Percentiles rank a stretch among this genome's conserved stretches.
Conservation (phyloP, 2,329 filamentous ascomycete species). For the Colletotrichum kahawae region DNA sequence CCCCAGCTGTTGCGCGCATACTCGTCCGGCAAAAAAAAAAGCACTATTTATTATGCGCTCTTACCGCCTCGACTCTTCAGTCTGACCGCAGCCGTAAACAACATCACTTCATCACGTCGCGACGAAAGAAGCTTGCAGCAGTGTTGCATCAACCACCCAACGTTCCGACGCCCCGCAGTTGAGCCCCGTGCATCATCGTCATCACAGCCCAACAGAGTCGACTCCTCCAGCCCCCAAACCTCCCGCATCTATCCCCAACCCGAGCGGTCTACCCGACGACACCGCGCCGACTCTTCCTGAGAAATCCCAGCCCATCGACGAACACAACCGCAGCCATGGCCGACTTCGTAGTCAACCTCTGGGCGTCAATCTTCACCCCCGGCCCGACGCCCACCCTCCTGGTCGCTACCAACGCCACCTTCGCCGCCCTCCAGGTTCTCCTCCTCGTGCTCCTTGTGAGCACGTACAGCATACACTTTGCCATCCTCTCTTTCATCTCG, state of each 20-base stretch:
- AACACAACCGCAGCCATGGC: conserved; percentile 49
- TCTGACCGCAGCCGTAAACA: not conserved
- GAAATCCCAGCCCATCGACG: not conserved
- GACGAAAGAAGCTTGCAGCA: not conserved
- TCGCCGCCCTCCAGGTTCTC: conserved; percentile 82
- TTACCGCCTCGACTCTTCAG: conserved; percentile 1
- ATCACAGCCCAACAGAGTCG: not conserved
- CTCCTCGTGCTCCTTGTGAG: conserved; percentile 77
- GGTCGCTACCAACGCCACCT: conserved; percentile 87
- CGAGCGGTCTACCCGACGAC: not conserved
- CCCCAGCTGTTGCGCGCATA: not conserved
- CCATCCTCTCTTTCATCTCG: conserved; percentile 79
- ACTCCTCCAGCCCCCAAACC: not conserved
- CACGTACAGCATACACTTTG: conserved; percentile 89
- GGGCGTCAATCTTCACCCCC: conserved; percentile 91
- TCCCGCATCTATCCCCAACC: not conserved
- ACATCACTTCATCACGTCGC: not conserved
- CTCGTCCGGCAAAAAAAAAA: not conserved
- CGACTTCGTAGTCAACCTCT: conserved; percentile 75
- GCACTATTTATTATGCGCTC: conserved; percentile 19
- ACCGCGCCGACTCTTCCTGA: not conserved
- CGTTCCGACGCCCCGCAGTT: not conserved
- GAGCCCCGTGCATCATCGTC: not conserved
- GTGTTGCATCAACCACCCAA: not conserved
- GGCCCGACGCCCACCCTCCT: conserved; percentile 89